Base-by-base conservation (phyloP, 2,329 filamentous ascomycete genomes). In the Pseudopyricularia javanii region DNA sequence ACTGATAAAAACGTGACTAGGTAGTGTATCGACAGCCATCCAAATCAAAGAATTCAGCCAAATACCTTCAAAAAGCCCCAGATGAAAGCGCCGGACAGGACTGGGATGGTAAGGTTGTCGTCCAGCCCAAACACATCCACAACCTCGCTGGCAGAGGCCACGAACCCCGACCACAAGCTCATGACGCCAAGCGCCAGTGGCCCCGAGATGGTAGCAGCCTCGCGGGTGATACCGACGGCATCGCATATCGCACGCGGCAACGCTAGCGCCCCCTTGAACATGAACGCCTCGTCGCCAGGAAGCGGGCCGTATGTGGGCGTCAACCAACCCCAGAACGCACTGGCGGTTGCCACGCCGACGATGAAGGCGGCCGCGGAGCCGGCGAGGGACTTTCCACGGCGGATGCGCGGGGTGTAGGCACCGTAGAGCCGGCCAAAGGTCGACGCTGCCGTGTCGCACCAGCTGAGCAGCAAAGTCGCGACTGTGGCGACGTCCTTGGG, bases 381-480 rank as follows among this genome's bases (percentile, higher is more conserved):
- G 17, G 93, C 93, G 28, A 97, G 73, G 55, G 89, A 95, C 78
- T 98, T 98, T 43, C 91, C 91, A 57, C 79, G 79, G 56, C 93
- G 82, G 53, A 98, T 79, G 51, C 86, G 80, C 35, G 88, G 88
- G 2, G 93, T 98, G 65, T 96, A 91, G 56, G 85, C 80, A 43
- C 93, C 93, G 70, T 88, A 97, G 14, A 91, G 74, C 53, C 93
- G 81, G 52, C 93, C 93, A 63, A 98, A 91, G 0, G 93, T 98
- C 64, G 86, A 93, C 50, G 93, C 93, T 34, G 93, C 93, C 1
- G 93, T 97, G 67, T 98, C 93, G 69, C 93, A 98, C 93, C 93
- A 98, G 64, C 88, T 94, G 24, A 98, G 80, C 40, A 98, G 78
- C 61, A 98, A 74, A 45, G 97, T 86, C 56, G 86, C 84, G 74